Evolutionary conservation across 2,329 filamentous ascomycete species (phyloP).

Genomic region (Colletotrichum australisinense): DNA sequence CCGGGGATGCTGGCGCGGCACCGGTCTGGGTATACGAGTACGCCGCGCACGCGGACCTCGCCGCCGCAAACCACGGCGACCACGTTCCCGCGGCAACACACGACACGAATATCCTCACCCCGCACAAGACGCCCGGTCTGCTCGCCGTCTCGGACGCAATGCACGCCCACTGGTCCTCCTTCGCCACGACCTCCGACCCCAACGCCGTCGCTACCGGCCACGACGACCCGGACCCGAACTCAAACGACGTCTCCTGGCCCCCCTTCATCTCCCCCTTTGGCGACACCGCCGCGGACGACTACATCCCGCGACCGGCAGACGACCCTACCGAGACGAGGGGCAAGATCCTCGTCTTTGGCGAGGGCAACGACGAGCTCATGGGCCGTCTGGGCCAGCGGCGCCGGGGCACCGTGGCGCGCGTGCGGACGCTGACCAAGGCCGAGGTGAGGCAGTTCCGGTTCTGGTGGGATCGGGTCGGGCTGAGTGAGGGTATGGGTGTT

Average conservation of each 20-base stretch:
- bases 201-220: neutral
- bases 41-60: conserved; percentile 57
- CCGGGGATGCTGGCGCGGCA: neutral
- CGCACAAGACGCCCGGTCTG: conserved; percentile 55
- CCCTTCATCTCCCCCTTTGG: conserved; percentile 54
- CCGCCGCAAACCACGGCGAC: conserved; percentile 60
- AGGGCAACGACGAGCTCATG: conserved; percentile 67
- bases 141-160: conserved; percentile 49
- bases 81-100: conserved; percentile 57
- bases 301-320: conserved; percentile 6
- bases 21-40: conserved; percentile 69
- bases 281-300: conserved; percentile 20
- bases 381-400: conserved; percentile 43
- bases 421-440: conserved; percentile 53
- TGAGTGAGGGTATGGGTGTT: conserved; percentile 56
- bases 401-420: conserved; percentile 56
- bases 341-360: conserved; percentile 65
- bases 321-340: conserved; percentile 40
- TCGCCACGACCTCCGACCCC: conserved; percentile 40
- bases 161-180: conserved; percentile 54
- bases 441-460: conserved; percentile 65
- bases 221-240: neutral
- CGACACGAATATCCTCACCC: conserved; percentile 49
- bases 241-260: conserved; percentile 51
- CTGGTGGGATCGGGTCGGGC: conserved; percentile 68